phyloP scores from a whole-genome alignment of 768 basidiomycete species.

The Collybiopsis confluens region DNA sequence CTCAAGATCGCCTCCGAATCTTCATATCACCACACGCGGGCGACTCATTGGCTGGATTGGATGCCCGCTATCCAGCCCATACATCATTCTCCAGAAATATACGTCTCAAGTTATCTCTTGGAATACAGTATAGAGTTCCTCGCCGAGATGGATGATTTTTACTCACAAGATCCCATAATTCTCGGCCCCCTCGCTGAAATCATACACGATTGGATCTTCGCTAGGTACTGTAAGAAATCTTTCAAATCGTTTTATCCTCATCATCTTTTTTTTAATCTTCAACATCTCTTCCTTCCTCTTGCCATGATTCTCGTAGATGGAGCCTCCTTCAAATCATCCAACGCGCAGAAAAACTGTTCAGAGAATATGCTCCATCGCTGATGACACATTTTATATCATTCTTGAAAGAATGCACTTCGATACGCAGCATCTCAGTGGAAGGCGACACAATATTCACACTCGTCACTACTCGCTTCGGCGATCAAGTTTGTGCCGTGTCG shows the following conservation, averaged over 20 bases:
- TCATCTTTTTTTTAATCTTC: too few relatives aligned
- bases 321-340: background rate
- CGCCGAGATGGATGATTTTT: background rate
- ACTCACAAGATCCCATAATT: background rate
- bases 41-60: slow-evolving; percentile 7
- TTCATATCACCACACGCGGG: background rate
- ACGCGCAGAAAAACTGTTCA: background rate
- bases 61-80: background rate
- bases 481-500: background rate
- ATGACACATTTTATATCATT: background rate
- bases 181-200: slow-evolving; percentile 1
- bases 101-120: background rate
- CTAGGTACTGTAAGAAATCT: background rate
- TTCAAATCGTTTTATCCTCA: background rate
- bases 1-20: slow-evolving; percentile 4
- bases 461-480: background rate
- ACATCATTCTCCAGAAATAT: background rate
- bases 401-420: background rate
- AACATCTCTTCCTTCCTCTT: background rate
- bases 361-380: background rate
- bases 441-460: background rate
- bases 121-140: slow-evolving; percentile 3
- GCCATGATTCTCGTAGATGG: background rate
- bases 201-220: background rate
- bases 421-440: background rate